Base-by-base conservation (phyloP, 495 filamentous ascomycete genomes). In the Penicillium alfredii region DNA sequence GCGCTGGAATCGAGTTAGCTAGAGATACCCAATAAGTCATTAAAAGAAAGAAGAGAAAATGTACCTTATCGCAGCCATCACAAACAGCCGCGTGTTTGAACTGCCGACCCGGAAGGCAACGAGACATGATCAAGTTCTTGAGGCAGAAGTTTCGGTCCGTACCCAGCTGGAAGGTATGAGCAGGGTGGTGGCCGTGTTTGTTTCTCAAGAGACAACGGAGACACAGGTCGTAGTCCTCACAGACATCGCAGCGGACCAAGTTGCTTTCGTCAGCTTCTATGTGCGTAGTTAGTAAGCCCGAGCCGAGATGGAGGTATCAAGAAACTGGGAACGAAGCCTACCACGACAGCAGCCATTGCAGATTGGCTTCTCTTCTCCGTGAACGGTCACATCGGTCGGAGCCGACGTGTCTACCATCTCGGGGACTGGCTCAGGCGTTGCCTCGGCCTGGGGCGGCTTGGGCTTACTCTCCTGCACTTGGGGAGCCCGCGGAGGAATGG, bases 161-260 rank as follows among this genome's bases (percentile, higher is more conserved):
- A 12, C 66, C 49, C 16, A 63, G 41, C 5, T 44, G 63, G 55
- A 99, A 96, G 20, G 68, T 76, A 53, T 99, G 92, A 41, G 75
- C 83, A 34, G 92, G 92, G 55, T 99, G 84, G 53, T 99, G 92
- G 25, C 93, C 93, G 52, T 99, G 92, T 47, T 78, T 78, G 56
- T 81, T 71, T 29, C 64, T 72, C 33, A 78, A 61, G 25, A 90
- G 84, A 64, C 92, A 99, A 18, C 63, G 58, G 37, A 86, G 71
- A 73, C 92, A 99, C 19, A 99, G 77, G 51, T 97, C 90, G 56
- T 77, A 97, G 61, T 97, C 90, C 3, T 85, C 81, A 56, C 92
- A 99, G 26, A 71, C 66, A 7, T 67, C 74, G 73, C 92, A 99
- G 40, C 84, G 86, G 38, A 96, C 79, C 55, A 96, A 88, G 31